Evolutionary conservation across 2,329 filamentous ascomycete species (phyloP), one percentile per base, ranked within the genome.

Genomic region (Pezicula rhizophila): DNA sequence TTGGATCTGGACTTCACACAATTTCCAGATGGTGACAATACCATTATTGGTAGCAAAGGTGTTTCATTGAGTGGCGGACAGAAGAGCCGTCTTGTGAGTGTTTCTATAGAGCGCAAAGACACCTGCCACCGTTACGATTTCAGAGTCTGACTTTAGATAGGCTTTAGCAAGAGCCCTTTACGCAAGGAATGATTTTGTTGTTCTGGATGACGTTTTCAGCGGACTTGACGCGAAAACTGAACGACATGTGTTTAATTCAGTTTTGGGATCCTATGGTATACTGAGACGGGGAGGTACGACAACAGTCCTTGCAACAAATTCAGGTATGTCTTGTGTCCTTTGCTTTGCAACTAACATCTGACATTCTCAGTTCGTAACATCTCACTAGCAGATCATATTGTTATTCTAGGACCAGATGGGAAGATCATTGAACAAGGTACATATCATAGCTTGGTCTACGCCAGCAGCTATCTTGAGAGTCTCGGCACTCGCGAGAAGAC

Each of bases 361-460:
- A 42, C 40, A n/a, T 1, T 26, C n/a, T 57, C 48, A 68, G 64
- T 51, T 56, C 12, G 69, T 64, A 43, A 66, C 34, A 61, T 65
- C 12, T 57, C 43, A 12, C 54, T 60, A 45, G 64, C 69, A 17
- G 72, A 79, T 40, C 60, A 68, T 11, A 66, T 73, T 35, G 57
- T 72, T 6, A 62, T 62, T 11, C 51, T 72, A 5, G 56, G 51
- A 25, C 20, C 55, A 2, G 54, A 64, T 14, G 67, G 68, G 5
- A 50, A 45, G 2, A 56, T 68, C 38, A 45, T 52, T 1, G 64
- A 68, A 15, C 64, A 70, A 51, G 71, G 71, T 3, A 59, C 5
- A 68, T 60, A 40, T 60, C 56, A 68, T 20, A 62, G 62, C 45
- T 50, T 50, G 3, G 55, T 60, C n/a, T 62, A 62, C 20, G 60